Evolutionary conservation across 768 basidiomycete species (phyloP), one percentile per base, ranked within the genome.

Genomic region (Kwoniella europaea): DNA sequence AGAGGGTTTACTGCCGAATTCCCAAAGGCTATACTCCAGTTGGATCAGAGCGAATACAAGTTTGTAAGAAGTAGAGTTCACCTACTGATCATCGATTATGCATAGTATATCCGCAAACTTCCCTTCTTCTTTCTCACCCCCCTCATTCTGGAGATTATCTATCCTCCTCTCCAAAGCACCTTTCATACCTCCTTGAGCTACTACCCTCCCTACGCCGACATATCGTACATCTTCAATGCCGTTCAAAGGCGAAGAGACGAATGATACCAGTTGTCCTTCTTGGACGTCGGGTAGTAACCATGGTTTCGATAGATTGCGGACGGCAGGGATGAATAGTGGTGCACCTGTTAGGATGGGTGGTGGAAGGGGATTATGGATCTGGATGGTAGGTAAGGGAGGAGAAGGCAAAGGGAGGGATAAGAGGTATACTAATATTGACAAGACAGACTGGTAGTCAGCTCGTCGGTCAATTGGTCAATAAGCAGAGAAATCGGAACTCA

Each of bases 71-170:
- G 35, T 0, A 41, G 10, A 55, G 24, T 57, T 9, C 18, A 74
- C 81, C 76, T 53, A 81, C 82, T 78, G 76, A 64, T 82, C 82
- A 41, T 72, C 75, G 15, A 76, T 69, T 65, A 82, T 81, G 69
- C 79, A 81, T 63, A 81, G 46, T 3, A 81, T 73, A 60, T 82
- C 82, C 54, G 74, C 74, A 43, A 82, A 79, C 57, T 72, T 76
- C 10, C 82, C 82, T 53, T 80, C 79, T 16, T 79, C 79, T 57
- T 74, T 71, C 10, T 79, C 79, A 15, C 65, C 69, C 0, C 69
- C 75, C 35, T 71, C 73, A 9, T 54, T 56, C n/a, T 64, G 65
- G 3, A 69, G 58, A 44, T 78, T 72, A 71, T 63, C 50, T 15
- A 70, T 67, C 65, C 75, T 62, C 15, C 76, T 63, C 46, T 81